A percentile compares a stretch with the other conserved stretches of the same genome.
Evolutionary conservation across 495 filamentous ascomycete genomes (phyloP).

Genomic region (Rhizodiscina lignyota): DNA sequence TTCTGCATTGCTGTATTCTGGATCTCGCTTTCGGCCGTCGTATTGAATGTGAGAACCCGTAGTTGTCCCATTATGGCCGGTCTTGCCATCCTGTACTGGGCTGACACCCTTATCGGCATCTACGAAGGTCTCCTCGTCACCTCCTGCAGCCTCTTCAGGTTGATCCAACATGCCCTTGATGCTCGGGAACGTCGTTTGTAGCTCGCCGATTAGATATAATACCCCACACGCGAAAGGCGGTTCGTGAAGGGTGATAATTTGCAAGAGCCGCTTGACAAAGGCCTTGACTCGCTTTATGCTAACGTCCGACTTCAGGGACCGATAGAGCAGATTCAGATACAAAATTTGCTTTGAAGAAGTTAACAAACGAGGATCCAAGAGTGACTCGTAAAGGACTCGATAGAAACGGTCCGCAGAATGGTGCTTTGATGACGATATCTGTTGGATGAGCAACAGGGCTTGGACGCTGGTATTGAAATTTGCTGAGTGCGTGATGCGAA

Average conservation of each 20-base stretch:
- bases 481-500: constrained; percentile 87
- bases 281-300: constrained; percentile 83
- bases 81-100: constrained; percentile 5
- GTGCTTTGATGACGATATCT: constrained; percentile 66
- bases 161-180: constrained; percentile 56
- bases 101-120: constrained; percentile 47
- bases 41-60: constrained; percentile 28
- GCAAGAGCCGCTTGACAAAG: constrained; percentile 77
- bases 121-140: constrained; percentile 57
- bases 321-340: constrained; percentile 84
- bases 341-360: constrained; percentile 88
- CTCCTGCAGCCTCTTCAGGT: constrained; percentile 47
- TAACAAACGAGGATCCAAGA: constrained; percentile 74
- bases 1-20: constrained; percentile 79
- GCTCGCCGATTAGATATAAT: constrained; percentile 69
- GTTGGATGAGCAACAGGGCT: constrained; percentile 88
- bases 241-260: constrained; percentile 74
- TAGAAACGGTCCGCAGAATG: constrained; percentile 77
- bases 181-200: constrained; percentile 58
- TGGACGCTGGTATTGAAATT: constrained; percentile 99
- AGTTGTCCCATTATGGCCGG: constrained; percentile 3
- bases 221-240: constrained; percentile 83
- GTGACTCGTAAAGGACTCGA: constrained; percentile 83
- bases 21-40: constrained; percentile 79
- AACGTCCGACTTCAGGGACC: constrained; percentile 69